Evolutionary conservation across 2,329 filamentous ascomycete species (phyloP).

Genomic region (Rachicladosporium sp.): DNA sequence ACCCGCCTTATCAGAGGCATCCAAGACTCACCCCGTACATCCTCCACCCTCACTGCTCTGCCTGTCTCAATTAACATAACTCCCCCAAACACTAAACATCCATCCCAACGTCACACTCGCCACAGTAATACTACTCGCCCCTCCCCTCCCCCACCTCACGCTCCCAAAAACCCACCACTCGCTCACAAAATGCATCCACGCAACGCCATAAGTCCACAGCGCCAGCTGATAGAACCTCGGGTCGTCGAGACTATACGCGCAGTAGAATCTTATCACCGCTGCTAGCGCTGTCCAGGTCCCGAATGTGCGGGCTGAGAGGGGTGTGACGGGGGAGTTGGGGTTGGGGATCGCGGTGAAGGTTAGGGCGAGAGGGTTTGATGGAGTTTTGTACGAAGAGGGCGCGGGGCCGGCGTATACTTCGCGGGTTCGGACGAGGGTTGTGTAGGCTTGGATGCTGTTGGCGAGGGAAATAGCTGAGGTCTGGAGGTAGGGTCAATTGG

Average conservation of each 20-base stretch:
- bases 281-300: slow-evolving; percentile 80
- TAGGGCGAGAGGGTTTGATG: slow-evolving; percentile 11
- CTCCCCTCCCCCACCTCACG: slow-evolving; percentile 49
- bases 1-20: too few relatives aligned
- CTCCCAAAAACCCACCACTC: slow-evolving; percentile 75
- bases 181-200: slow-evolving; percentile 62
- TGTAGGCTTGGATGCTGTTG: slow-evolving; percentile 77
- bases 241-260: slow-evolving; percentile 67
- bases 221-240: slow-evolving; percentile 66
- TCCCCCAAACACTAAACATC: slow-evolving; percentile 52
- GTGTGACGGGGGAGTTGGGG: slow-evolving; percentile 43
- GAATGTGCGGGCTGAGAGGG: slow-evolving; percentile 67
- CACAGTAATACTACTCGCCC: slow-evolving; percentile 48
- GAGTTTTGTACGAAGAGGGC: slow-evolving; percentile 22
- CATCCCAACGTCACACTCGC: slow-evolving; percentile 44
- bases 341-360: slow-evolving; percentile 19
- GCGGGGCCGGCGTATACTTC: slow-evolving; percentile 68
- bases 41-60: too few relatives aligned
- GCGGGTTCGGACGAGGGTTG: slow-evolving; percentile 68
- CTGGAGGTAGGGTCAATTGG: slow-evolving; percentile 33
- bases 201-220: slow-evolving; percentile 69
- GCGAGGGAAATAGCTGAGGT: slow-evolving; percentile 69
- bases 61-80: neutral
- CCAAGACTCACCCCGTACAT: too few relatives aligned
- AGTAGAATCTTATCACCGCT: slow-evolving; percentile 65